Evolutionary conservation across 192 early-diverging fungal genomes (phyloP).

Genomic region (Backusella parvicylindrica): DNA sequence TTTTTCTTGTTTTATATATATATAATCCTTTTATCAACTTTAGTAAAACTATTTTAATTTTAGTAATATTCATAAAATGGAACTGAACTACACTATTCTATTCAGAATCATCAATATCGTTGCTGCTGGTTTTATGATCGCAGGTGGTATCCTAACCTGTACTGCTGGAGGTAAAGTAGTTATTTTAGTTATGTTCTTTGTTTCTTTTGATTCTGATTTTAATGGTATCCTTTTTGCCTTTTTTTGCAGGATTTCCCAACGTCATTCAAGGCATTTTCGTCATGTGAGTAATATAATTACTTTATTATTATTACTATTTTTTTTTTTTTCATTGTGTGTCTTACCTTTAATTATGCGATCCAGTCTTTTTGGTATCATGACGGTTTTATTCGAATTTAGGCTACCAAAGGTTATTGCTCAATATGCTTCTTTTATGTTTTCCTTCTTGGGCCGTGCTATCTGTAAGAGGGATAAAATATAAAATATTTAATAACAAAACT

Average conservation of each 20-base stretch:
- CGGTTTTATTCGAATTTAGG: slow-evolving; percentile 28
- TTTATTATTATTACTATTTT: too few relatives aligned
- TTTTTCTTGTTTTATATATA: not conserved
- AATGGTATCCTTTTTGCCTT: not conserved
- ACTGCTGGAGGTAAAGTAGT: slow-evolving; percentile 24
- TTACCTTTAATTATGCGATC: not conserved
- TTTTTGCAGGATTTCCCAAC: not conserved
- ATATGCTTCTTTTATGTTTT: slow-evolving; percentile 37
- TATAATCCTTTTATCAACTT: too few relatives aligned
- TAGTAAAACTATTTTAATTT: not conserved
- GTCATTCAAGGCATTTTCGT: slow-evolving; percentile 22
- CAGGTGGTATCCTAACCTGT: slow-evolving; percentile 25
- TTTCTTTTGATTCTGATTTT: not conserved
- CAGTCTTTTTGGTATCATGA: slow-evolving; percentile 32
- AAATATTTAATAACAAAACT: not conserved
- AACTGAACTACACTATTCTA: not conserved
- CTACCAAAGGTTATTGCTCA: slow-evolving; percentile 20
- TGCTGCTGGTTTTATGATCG: slow-evolving; percentile 22
- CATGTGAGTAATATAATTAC: not conserved
- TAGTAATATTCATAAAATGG: not conserved
- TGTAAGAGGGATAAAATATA: slow-evolving; percentile 19
- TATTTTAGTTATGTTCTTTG: not conserved
- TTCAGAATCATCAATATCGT: slow-evolving; percentile 23
- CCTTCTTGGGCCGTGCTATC: slow-evolving; percentile 34
- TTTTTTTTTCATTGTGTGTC: not conserved